Evolutionary conservation across 1,139 yeast species (phyloP), one percentile per base, ranked within the genome.

Genomic region (Geotrichum macrosporum): DNA sequence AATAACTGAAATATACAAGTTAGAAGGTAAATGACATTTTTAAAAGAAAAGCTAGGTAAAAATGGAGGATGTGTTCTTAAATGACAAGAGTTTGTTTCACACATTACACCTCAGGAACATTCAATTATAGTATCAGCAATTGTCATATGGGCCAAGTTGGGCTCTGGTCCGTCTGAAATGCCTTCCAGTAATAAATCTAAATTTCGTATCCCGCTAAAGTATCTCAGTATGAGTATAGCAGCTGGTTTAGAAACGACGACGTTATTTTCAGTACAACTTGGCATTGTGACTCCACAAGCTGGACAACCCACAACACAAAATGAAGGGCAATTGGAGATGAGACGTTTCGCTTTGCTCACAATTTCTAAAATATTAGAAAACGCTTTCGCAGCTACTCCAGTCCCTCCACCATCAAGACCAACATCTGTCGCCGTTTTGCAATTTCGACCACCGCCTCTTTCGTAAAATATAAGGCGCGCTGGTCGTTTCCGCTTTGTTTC

Each of bases 231-330:
- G 1, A 92, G 71, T n/a, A 77, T 67, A 0, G 96, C 88, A 0
- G 94, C 97, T 3, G 85, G 83, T 57, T 89, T 89, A 0, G 96
- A 87, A 57, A 89, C 70, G 5, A 92, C 97, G 46, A 82, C 67
- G 62, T 85, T 80, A 58, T 77, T 75, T 63, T 92, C 98, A 48
- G 80, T 78, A 65, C 98, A 92, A 49, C 76, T 77, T 1, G 84
- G 70, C 1, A 86, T 82, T 1, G 89, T 84, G 15, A 50, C 47
- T 18, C 50, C 53, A 68, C 98, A 92, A 42, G 78, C 77, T 0
- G 95, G 95, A 65, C 98, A 92, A 0, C 98, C 98, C 2, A 41
- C 75, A 81, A 77, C 3, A 74, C 79, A 68, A 97, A 18, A 92
- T 1, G 16, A 15, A 1, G 75, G 74, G 63, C 98, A 92, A 10